Evolutionary conservation across 495 filamentous ascomycete genomes (phyloP), one percentile per base, ranked within the genome.

Genomic region (Penicillium arizonense): DNA sequence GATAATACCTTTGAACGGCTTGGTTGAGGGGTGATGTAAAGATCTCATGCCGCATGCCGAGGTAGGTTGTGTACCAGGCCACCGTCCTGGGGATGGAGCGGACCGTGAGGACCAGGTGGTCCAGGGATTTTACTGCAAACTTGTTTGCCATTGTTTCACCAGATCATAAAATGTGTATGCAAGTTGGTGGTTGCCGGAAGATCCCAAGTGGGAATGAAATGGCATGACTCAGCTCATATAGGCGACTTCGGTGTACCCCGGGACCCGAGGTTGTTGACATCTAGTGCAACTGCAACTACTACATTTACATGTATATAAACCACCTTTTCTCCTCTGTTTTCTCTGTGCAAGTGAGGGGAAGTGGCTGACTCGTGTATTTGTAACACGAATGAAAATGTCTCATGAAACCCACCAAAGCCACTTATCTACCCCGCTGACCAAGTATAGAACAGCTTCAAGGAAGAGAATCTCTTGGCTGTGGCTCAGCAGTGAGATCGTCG

Each of bases 61-160:
- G 68, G 37, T 65, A 57, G 28, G 59, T 63, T 7, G 69, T 75
- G 58, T 82, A 82, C 65, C 76, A 82, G 11, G 67, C 45, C 32
- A 78, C 68, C 4, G 75, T 76, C 6, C 64, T 62, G 14, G 66
- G 64, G 32, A 82, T 74, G 39, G 65, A 70, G 36, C 65, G 66
- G 21, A 78, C 76, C 6, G 79, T 81, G 8, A 82, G 65, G 40
- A 82, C 79, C 7, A 82, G 55, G 45, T 82, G 79, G 61, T 82
- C 79, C 3, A 82, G 62, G 4, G 77, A 72, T 44, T 63, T 67
- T 37, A 77, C 70, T 20, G 63, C 47, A 43, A 68, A 65, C 44
- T 44, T 61, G 9, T 30, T 42, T 5, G 66, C 56, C 62, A 64
- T 30, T 64, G 5, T 13, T 28, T 11, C 9, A 18, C 18, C 18